phyloP scores from a whole-genome alignment of 257 asterid genomes.

The Solanum tarapatanum region DNA sequence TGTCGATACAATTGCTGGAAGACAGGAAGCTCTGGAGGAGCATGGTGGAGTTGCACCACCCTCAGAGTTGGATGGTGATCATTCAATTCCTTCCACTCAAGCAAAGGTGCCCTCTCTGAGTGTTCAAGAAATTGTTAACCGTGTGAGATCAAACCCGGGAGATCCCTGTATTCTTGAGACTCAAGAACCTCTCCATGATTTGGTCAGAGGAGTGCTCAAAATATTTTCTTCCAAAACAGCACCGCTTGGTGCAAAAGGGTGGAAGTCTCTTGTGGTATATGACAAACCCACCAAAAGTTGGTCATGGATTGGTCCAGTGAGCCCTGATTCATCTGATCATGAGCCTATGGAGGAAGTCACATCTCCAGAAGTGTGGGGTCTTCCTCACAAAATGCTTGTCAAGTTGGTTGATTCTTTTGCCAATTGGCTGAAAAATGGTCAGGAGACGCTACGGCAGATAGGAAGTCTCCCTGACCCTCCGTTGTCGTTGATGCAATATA shows the following conservation, averaged over 20 bases:
- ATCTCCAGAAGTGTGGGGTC: constrained; percentile 93
- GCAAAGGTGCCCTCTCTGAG: constrained; percentile 53
- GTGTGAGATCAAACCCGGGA: constrained; percentile 80
- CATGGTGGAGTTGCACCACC: constrained; percentile 29
- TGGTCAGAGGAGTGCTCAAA: constrained; percentile 89
- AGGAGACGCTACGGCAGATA: constrained; percentile 91
- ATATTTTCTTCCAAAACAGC: constrained; percentile 86
- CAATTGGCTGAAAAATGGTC: constrained; percentile 96
- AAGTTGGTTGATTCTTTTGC: constrained; percentile 92
- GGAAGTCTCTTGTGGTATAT: constrained; percentile 87
- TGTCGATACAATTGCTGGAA: constrained; percentile 31
- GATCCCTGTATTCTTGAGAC: constrained; percentile 96
- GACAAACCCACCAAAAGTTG: constrained; percentile 73
- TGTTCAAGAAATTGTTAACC: constrained; percentile 76
- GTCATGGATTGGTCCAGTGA: constrained; percentile 88
- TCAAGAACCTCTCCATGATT: constrained; percentile 96
- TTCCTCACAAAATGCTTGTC: constrained; percentile 93
- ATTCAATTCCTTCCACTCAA: constrained; percentile 34
- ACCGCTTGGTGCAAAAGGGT: constrained; percentile 96
- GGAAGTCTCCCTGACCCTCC: constrained; percentile 98
- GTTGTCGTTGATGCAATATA: constrained; percentile 51
- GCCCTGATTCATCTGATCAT: constrained; percentile 32
- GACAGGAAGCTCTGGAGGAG: constrained; percentile 31
- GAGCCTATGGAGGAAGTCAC: constrained; percentile 73
- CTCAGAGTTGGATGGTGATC: constrained; percentile 26